Percentiles rank a stretch among this genome's conserved stretches.
phyloP scores from a whole-genome alignment of 208 protist genomes.

The Acanthamoeba triangularis region DNA sequence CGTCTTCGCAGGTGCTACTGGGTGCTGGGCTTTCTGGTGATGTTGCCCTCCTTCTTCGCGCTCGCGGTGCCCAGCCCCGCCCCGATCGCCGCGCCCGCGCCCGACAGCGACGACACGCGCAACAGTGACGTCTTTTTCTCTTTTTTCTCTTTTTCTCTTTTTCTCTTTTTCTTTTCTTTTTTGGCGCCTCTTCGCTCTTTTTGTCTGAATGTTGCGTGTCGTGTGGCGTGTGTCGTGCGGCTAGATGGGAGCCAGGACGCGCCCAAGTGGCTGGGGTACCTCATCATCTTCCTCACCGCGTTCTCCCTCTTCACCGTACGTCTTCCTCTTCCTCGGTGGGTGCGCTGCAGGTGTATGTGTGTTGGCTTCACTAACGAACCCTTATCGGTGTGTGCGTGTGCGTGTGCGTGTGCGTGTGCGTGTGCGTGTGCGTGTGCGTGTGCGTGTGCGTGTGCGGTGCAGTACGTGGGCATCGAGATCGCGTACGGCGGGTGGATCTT shows the following conservation, averaged over 20 bases:
- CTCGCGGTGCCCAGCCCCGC: neutral
- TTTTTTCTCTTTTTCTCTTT: neutral
- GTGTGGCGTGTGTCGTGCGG: neutral
- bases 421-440: neutral
- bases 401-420: no score
- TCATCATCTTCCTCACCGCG: slow-evolving; percentile 20
- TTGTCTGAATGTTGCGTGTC: neutral
- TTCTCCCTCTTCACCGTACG: slow-evolving; percentile 46
- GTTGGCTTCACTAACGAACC: no score
- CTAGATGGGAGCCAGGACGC: neutral
- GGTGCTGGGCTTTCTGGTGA: neutral
- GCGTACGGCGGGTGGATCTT: slow-evolving; percentile 38
- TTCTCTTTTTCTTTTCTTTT: no score
- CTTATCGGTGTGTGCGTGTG: no score
- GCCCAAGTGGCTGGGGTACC: neutral
- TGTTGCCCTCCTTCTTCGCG: slow-evolving; percentile 13
- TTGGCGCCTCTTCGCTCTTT: no score
- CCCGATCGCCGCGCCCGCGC: neutral
- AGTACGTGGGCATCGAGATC: slow-evolving; percentile 49
- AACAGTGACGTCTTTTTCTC: neutral
- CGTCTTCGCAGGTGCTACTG: neutral
- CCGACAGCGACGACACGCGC: neutral
- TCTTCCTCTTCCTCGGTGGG: neutral
- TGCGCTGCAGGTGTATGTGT: no score
- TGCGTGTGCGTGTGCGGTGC: neutral